Evolutionary conservation across 2,329 filamentous ascomycete species (phyloP), one percentile per base, ranked within the genome.

Genomic region (Colletotrichum cereale): DNA sequence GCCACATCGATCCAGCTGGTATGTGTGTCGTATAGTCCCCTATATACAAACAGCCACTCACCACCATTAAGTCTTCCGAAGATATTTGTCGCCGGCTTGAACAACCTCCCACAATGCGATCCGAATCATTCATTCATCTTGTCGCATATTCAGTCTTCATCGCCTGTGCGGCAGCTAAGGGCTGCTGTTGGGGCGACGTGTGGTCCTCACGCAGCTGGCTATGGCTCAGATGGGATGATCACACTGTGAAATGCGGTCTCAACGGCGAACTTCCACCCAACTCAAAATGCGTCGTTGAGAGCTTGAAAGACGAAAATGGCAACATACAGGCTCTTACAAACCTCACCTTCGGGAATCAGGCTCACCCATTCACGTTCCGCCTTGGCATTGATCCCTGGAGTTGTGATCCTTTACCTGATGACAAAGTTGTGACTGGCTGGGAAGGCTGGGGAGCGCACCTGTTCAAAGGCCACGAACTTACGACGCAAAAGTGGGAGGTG

Each of bases 391-490:
- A 65, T 16, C 61, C 66, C 12, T 21, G 14, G 34, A 58, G 52
- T 24, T 68, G 61, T 14, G 34, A 58, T 16, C 18, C 62, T 10
- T 38, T 68, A 14, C 42, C 66, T 14, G 34, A 50, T 6, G 66
- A 68, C 3, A 40, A 65, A 16, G 61, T 68, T 5, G 7, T 42
- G 34, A 65, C 66, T 6, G 61, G 66, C 4, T 68, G 66, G 66
- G 66, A 65, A 52, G 66, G 52, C 16, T 68, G 66, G 66, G 66
- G 66, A 21, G 42, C 66, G 14, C 42, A 42, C 11, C 18, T 68
- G 12, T 65, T 64, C 24, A 40, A 48, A 5, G 21, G 24, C 8
- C 21, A 34, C 36, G 8, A 42, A 5, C 10, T 68, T 10, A 36
- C 5, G 1, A 2, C 31, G 8, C 50, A 42, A 34, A 24, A 21